Percentiles rank a stretch among this genome's conserved stretches.
phyloP scores from a whole-genome alignment of 1,284 basidiomycete genomes.

The Cutaneotrichosporon dermatis region DNA sequence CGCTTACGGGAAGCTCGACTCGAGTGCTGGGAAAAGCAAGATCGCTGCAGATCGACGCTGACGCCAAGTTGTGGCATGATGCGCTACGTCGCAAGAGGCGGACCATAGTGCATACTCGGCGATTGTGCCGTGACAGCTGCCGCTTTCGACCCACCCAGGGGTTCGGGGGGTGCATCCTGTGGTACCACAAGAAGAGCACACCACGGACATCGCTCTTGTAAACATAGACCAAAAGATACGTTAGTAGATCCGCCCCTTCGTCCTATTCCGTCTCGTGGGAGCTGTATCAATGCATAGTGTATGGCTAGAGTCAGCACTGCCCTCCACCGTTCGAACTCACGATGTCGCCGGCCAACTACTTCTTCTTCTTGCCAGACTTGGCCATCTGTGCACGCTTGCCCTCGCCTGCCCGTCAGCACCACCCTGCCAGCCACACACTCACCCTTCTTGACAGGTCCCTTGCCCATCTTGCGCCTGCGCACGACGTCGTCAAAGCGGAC shows the following conservation, averaged over 20 bases:
- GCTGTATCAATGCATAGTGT: conserved; percentile 14
- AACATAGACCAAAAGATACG: too few relatives aligned
- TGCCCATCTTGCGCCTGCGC: conserved; percentile 29
- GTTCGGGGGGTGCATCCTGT: neutral
- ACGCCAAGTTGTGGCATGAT: neutral
- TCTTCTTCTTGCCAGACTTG: conserved; percentile 18
- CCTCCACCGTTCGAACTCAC: neutral
- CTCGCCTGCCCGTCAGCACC: conserved; percentile 9
- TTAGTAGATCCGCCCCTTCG: too few relatives aligned
- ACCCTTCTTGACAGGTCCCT: conserved; percentile 47
- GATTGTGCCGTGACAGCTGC: neutral
- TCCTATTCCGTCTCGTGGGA: neutral
- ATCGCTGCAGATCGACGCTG: too few relatives aligned
- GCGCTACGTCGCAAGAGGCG: neutral
- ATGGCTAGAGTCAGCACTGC: neutral
- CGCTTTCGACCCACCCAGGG: neutral
- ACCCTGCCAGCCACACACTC: conserved; percentile 14
- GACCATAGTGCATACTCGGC: neutral
- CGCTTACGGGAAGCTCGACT: too few relatives aligned
- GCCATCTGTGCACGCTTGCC: conserved; percentile 13
- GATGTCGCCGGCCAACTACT: neutral
- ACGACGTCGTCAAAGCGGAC: conserved; percentile 31
- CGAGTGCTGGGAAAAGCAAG: too few relatives aligned
- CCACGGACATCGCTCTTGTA: too few relatives aligned
- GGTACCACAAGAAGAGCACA: neutral